Evolutionary conservation across 1,139 yeast genomes (phyloP).

Genomic region (Nakaseomyces kungkrabaensis): DNA sequence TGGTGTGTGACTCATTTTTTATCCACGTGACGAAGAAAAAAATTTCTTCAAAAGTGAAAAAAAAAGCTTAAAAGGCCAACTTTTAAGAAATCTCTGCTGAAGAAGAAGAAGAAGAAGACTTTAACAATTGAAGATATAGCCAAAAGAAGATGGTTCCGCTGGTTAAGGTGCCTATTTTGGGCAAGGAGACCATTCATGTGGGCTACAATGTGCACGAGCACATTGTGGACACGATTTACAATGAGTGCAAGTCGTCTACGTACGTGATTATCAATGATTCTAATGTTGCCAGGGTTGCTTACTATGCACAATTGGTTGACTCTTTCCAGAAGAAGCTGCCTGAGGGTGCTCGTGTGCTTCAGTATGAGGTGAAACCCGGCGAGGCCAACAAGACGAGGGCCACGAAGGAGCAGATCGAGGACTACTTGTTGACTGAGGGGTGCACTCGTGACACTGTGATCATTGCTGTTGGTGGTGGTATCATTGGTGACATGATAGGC

Average conservation of each 20-base stretch:
- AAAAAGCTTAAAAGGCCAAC: not conserved
- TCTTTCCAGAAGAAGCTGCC: constrained; percentile 36
- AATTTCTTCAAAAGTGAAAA: not conserved
- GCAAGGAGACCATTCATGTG: constrained; percentile 77
- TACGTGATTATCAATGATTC: constrained; percentile 86
- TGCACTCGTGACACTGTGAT: constrained; percentile 96
- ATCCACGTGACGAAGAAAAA: not conserved
- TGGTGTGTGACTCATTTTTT: not conserved
- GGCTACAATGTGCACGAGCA: constrained; percentile 78
- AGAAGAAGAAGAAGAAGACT: no score
- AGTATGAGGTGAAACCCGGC: constrained; percentile 81
- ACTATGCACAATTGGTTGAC: constrained; percentile 36
- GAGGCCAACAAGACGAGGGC: constrained; percentile 82
- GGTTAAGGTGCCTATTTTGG: constrained; percentile 59
- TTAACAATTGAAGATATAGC: no score
- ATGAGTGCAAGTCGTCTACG: constrained; percentile 67
- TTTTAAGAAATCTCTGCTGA: no score
- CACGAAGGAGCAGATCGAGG: constrained; percentile 91
- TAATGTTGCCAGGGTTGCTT: constrained; percentile 63
- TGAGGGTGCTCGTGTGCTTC: constrained; percentile 50
- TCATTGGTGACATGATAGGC: constrained; percentile 98
- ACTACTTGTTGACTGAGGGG: constrained; percentile 70
- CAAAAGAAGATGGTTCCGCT: not conserved
- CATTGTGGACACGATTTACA: constrained; percentile 59
- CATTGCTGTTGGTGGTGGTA: constrained; percentile 96